A percentile compares a stretch with the other conserved stretches of the same genome.
These are phyloP conservation scores for Teunomyces atbi DNA, from an alignment of 805 yeast species.

Conservation along the genomic window DNA sequence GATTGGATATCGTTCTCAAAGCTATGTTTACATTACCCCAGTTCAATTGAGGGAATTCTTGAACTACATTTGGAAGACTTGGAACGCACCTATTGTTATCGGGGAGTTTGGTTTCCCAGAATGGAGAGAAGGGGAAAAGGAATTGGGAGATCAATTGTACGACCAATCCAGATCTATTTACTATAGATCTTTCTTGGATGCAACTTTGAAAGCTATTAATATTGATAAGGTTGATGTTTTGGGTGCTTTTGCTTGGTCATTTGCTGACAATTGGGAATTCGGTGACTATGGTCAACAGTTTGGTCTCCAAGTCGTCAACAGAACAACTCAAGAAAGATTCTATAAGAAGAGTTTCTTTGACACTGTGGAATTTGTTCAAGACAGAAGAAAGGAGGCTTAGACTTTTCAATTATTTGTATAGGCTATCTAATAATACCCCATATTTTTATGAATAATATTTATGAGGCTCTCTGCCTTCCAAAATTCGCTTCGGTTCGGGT, in stretches of 20 bases:
- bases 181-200: constrained; percentile 25
- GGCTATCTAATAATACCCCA: neutral
- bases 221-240: constrained; percentile 24
- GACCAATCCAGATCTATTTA: constrained; percentile 29
- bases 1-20: constrained; percentile 20
- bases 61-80: constrained; percentile 23
- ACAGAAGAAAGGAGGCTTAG: constrained; percentile 5
- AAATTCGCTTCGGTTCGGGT: neutral
- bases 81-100: constrained; percentile 23
- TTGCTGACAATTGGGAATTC: constrained; percentile 35
- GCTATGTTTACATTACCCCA: constrained; percentile 22
- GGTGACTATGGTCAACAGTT: constrained; percentile 21
- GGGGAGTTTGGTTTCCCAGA: constrained; percentile 36
- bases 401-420: neutral
- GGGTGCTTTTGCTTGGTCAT: constrained; percentile 33
- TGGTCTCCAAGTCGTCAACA: constrained; percentile 25
- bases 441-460: neutral
- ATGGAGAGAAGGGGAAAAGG: constrained; percentile 26
- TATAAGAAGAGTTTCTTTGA: constrained; percentile 17
- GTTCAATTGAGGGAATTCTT: constrained; percentile 23
- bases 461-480: neutral
- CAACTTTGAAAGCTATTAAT: constrained; percentile 21
- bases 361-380: neutral
- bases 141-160: constrained; percentile 20
- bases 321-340: constrained; percentile 24